Evolutionary conservation across 2,329 filamentous ascomycete genomes (phyloP), one percentile per base, ranked within the genome.

Genomic region (Cladosporium sphaerospermum): DNA sequence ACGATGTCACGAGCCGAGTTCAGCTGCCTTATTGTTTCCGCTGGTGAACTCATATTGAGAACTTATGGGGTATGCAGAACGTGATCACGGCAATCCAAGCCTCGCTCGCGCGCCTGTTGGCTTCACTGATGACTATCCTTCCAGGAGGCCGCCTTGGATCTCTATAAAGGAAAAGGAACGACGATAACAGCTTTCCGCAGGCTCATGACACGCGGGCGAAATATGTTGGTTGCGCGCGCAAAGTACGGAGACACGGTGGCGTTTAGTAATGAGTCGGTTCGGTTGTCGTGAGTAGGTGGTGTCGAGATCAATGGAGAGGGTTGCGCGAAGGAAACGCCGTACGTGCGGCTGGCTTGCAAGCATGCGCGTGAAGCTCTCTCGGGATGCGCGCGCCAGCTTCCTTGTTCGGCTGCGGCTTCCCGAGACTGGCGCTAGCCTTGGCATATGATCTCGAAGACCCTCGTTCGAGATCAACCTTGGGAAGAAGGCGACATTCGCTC

Each of bases 1-100:
- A 95, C 91, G 57, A 97, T 85, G 68, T 88, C 88, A 66, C 93
- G 89, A 58, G 93, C 93, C 64, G 88, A 85, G 69, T 95, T 85
- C 62, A 99, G 85, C 76, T 96, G 91, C 63, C 83, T 81, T 64
- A 97, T 82, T 72, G 92, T 89, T 65, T 90, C 85, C 66, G 80
- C 76, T 36, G 56, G 54, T 33, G 60, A 54, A 41, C 61, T 62
- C 64, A 67, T 67, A 32, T 34, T 60, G 28, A 14, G 23, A 28
- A 41, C 28, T 32, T 41, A 45, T 11, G 19, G 23, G 23, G 7
- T 7, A 34, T 31, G 43, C n/a, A 34, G 13, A 16, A 41, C 34
- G 28, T 10, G 9, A 51, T 43, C 40, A 51, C 48, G 32, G 37
- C 40, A 51, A 19, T 36, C 39, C 48, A 32, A 43, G 40, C 34